These are phyloP conservation scores for Kodamaea anthophila DNA, from an alignment of 1,139 yeast species.

Conservation along the genomic window DNA sequence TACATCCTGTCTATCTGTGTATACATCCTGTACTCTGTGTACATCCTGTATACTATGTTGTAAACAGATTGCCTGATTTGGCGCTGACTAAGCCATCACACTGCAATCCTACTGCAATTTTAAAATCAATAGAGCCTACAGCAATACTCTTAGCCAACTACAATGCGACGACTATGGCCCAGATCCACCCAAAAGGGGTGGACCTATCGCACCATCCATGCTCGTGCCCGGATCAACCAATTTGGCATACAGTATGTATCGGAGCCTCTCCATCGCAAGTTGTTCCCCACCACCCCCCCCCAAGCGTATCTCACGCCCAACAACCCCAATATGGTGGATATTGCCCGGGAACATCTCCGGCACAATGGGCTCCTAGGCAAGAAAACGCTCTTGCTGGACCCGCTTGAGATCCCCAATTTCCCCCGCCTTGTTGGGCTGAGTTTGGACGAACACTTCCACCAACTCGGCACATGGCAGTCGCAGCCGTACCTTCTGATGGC, in stretches of 20 bases:
- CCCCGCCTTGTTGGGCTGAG: slow-evolving; percentile 64
- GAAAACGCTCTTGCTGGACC: slow-evolving; percentile 58
- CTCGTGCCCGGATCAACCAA: slow-evolving; percentile 55
- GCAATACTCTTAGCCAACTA: too few relatives aligned
- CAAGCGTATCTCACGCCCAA: slow-evolving; percentile 19
- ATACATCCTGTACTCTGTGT: too few relatives aligned
- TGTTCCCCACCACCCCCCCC: slow-evolving; percentile 44
- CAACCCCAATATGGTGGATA: slow-evolving; percentile 39
- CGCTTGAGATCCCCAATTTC: slow-evolving; percentile 51
- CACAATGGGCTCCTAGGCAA: slow-evolving; percentile 72
- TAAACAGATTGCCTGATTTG: too few relatives aligned
- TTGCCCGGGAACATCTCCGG: slow-evolving; percentile 57
- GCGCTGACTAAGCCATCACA: too few relatives aligned
- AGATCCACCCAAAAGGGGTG: too few relatives aligned
- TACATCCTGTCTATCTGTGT: too few relatives aligned
- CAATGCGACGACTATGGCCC: too few relatives aligned
- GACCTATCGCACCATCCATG: too few relatives aligned
- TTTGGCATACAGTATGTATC: slow-evolving; percentile 66
- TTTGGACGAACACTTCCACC: slow-evolving; percentile 80
- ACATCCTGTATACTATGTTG: too few relatives aligned
- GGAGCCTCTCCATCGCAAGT: slow-evolving; percentile 46
- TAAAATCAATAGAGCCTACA: too few relatives aligned
- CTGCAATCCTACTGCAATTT: too few relatives aligned
- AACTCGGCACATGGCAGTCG: slow-evolving; percentile 55
- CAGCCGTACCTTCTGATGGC: slow-evolving; percentile 56